phyloP scores from a whole-genome alignment of 2,329 filamentous ascomycete genomes.

The Pestalotiopsis sp. region DNA sequence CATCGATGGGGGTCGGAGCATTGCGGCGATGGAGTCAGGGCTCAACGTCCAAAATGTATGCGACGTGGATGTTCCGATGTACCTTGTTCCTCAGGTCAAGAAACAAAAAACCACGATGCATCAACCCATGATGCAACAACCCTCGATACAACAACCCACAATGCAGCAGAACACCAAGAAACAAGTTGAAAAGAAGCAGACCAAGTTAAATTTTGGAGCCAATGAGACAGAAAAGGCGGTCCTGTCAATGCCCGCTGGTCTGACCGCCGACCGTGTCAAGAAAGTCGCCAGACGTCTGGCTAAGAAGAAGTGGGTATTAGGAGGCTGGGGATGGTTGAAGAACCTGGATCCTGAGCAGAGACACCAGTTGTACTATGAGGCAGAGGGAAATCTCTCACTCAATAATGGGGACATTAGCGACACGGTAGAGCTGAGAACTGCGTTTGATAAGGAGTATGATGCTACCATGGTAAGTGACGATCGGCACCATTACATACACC shows the following conservation, averaged over 20 bases:
- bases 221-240: too few relatives aligned
- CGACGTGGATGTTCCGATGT: background rate
- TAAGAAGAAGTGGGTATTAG: background rate
- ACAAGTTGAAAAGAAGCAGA: too few relatives aligned
- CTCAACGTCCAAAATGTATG: background rate
- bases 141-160: background rate
- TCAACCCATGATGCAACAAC: background rate
- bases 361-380: background rate
- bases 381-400: background rate
- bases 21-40: conserved; percentile 4
- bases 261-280: background rate
- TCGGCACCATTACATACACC: background rate
- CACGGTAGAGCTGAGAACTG: background rate
- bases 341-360: background rate
- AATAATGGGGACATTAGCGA: background rate
- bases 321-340: background rate
- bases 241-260: too few relatives aligned
- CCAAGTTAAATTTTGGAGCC: too few relatives aligned
- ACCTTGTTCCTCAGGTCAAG: background rate
- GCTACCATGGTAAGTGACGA: background rate
- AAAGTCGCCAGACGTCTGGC: background rate
- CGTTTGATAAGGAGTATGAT: background rate
- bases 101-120: background rate
- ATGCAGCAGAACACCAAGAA: too few relatives aligned
- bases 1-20: conserved; percentile 21